Conservation (phyloP, 129 eudicot genomes). For the Ambrosia artemisiifolia region DNA sequence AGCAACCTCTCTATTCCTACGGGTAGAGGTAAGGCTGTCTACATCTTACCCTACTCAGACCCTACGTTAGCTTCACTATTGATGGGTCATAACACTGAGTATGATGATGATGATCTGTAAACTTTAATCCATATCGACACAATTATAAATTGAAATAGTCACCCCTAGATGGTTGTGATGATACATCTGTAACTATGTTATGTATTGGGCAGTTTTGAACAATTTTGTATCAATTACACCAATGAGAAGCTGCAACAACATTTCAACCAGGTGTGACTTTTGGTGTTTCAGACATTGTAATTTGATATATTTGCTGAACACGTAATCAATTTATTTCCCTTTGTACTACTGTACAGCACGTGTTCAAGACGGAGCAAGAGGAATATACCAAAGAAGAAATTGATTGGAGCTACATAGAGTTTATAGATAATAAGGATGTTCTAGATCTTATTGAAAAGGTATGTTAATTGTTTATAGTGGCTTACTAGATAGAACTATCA, state of each 20-base stretch:
- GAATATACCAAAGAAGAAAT: constrained; percentile 94
- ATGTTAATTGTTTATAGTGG: background rate
- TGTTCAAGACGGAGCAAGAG: constrained; percentile 96
- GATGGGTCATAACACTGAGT: too few relatives aligned
- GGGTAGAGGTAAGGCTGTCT: too few relatives aligned
- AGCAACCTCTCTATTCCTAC: too few relatives aligned
- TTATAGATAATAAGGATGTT: constrained; percentile 94
- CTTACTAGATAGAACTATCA: background rate
- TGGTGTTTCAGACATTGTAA: constrained; percentile 20
- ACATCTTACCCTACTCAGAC: too few relatives aligned
- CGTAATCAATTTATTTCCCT: constrained; percentile 3
- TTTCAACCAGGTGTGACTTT: constrained; percentile 73
- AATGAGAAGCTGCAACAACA: constrained; percentile 98
- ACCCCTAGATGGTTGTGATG: constrained; percentile 15
- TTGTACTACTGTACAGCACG: constrained; percentile 62
- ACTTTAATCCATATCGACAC: background rate
- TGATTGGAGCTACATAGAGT: constrained; percentile 99
- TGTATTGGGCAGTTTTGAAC: constrained; percentile 82
- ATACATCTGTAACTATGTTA: constrained; percentile 14
- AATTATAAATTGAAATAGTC: background rate
- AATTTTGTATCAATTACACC: constrained; percentile 93
- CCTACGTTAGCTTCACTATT: too few relatives aligned
- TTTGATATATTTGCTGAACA: background rate
- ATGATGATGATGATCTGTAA: background rate
- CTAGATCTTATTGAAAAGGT: constrained; percentile 98